These are phyloP conservation scores for Boletus pseudo-olivaceus DNA, from an alignment of 768 basidiomycete species.

Conservation along the genomic window DNA sequence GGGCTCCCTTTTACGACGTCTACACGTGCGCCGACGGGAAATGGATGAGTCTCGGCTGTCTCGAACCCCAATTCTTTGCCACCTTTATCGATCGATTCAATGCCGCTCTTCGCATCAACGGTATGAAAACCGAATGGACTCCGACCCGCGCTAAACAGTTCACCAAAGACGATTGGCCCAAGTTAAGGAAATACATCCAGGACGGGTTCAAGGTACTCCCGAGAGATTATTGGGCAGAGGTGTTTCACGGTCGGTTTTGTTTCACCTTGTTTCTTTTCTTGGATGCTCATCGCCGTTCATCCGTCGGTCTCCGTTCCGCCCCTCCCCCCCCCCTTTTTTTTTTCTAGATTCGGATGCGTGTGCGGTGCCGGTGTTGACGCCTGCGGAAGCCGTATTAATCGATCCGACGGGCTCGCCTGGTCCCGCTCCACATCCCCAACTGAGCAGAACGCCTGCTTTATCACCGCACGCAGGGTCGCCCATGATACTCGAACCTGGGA, in stretches of 20 bases:
- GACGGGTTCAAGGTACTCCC: conserved; percentile 59
- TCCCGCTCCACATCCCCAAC: conserved; percentile 52
- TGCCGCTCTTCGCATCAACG: conserved; percentile 42
- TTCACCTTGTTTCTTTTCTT: too few relatives aligned
- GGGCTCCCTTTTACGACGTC: conserved; percentile 72
- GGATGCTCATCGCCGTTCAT: not conserved
- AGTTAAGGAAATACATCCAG: conserved; percentile 52
- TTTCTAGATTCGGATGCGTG: conserved; percentile 66
- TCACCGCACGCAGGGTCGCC: conserved; percentile 3
- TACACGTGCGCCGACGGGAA: conserved; percentile 70
- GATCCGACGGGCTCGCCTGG: conserved; percentile 35
- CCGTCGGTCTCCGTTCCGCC: not conserved
- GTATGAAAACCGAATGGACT: conserved; percentile 48
- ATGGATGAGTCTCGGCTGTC: conserved; percentile 75
- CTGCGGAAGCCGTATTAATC: conserved; percentile 53
- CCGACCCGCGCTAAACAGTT: conserved; percentile 47
- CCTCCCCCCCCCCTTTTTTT: too few relatives aligned
- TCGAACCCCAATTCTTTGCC: conserved; percentile 71
- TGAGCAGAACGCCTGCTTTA: conserved; percentile 34
- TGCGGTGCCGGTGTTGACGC: conserved; percentile 62
- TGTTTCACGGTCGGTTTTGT: conserved; percentile 54
- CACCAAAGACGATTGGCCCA: conserved; percentile 53
- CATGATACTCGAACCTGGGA: conserved; percentile 42
- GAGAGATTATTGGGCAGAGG: conserved; percentile 64
- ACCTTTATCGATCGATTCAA: conserved; percentile 57